Conservation (phyloP, 1,139 yeast species). For the Candida albicans region DNA sequence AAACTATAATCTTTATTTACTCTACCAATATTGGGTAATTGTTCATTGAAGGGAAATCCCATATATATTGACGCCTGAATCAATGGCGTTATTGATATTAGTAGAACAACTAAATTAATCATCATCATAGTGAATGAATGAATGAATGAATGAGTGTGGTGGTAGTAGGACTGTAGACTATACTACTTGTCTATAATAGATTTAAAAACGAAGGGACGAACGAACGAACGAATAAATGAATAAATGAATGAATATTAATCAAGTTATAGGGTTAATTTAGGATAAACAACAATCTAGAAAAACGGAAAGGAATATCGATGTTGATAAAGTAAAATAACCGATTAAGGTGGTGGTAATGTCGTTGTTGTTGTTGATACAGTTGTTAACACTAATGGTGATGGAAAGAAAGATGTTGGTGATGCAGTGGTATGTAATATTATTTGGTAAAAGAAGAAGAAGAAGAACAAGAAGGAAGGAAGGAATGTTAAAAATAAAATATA, state of each 20-base stretch:
- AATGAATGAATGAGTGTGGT: too few species aligned
- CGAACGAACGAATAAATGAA: too few species aligned
- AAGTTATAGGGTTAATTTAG: too few species aligned
- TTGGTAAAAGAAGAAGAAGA: too few species aligned
- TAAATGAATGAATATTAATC: too few species aligned
- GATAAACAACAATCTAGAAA: too few species aligned
- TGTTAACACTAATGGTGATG: too few species aligned
- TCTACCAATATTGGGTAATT: slow-evolving; percentile 85
- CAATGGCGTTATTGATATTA: slow-evolving; percentile 4
- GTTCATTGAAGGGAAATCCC: slow-evolving; percentile 81
- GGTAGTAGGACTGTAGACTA: too few species aligned
- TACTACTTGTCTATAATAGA: too few species aligned
- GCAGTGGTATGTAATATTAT: too few species aligned
- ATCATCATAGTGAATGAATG: background rate
- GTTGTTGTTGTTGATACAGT: background rate
- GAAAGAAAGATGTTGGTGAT: background rate
- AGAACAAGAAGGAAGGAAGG: background rate
- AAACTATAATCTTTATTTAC: slow-evolving; percentile 63
- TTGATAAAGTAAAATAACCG: background rate
- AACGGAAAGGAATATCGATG: too few species aligned
- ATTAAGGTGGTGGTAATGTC: background rate
- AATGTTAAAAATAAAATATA: slow-evolving; percentile 1
- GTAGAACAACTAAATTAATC: background rate
- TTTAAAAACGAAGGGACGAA: too few species aligned
- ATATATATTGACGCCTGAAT: slow-evolving; percentile 35